Percentiles rank a stretch among this genome's conserved stretches.
phyloP scores from a whole-genome alignment of 352 stramenopile genomes.

The Pelagophyceae sp. region DNA sequence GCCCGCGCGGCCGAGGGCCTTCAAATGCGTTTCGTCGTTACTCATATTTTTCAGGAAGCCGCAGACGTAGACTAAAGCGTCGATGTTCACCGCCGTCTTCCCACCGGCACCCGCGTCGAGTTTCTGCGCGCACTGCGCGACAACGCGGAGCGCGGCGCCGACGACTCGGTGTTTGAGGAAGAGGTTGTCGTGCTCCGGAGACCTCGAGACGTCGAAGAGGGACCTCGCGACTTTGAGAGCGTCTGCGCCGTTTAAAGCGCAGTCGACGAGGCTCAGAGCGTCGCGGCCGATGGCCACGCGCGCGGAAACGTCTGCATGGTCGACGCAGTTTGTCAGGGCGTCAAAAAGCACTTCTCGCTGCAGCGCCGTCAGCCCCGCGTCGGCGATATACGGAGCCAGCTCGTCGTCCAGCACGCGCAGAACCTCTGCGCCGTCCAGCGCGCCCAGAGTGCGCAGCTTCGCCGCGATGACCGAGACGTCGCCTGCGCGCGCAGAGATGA shows the following conservation, averaged over 20 bases:
- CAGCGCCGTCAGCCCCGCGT: neutral
- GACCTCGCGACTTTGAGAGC: neutral
- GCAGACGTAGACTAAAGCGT: slow-evolving; percentile 55
- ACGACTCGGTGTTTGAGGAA: neutral
- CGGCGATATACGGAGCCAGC: neutral
- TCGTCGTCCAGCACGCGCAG: neutral
- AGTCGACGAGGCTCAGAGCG: neutral
- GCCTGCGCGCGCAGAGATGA: too few relatives aligned
- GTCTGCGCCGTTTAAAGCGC: neutral
- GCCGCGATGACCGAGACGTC: too few relatives aligned
- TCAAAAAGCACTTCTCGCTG: neutral
- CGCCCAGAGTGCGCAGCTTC: too few relatives aligned
- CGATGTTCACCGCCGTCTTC: slow-evolving; percentile 23
- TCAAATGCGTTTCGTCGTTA: neutral
- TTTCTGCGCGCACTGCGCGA: neutral
- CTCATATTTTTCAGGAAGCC: slow-evolving; percentile 64
- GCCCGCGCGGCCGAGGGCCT: slow-evolving; percentile 34
- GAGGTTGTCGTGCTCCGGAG: neutral
- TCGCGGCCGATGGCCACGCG: neutral
- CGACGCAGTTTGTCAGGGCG: neutral
- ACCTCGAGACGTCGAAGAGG: neutral
- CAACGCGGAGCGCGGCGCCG: neutral
- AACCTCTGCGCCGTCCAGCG: too few relatives aligned
- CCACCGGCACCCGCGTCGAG: slow-evolving; percentile 6
- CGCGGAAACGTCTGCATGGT: neutral